These are phyloP conservation scores for Lactarius evosmus DNA, from an alignment of 768 basidiomycete genomes.

Conservation along the genomic window DNA sequence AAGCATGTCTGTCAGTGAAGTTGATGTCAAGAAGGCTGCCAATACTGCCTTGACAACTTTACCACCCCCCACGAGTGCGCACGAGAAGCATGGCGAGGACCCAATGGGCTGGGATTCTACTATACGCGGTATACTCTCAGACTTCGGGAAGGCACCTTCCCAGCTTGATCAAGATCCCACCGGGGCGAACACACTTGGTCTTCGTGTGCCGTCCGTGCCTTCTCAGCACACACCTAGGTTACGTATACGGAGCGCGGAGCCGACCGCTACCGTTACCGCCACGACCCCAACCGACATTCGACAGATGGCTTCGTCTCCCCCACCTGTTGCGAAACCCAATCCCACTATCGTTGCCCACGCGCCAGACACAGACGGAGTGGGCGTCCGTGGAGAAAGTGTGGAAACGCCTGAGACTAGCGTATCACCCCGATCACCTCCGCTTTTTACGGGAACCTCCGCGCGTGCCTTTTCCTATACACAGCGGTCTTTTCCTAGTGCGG, in stretches of 20 bases:
- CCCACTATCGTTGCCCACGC: slow-evolving; percentile 24
- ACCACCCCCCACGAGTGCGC: slow-evolving; percentile 40
- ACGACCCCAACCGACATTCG: slow-evolving; percentile 1
- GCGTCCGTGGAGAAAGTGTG: background rate
- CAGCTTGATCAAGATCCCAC: slow-evolving; percentile 53
- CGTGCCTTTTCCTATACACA: slow-evolving; percentile 22
- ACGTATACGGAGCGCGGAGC: slow-evolving; percentile 32
- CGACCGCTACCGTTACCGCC: background rate
- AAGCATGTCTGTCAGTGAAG: slow-evolving; percentile 36
- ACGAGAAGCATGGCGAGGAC: slow-evolving; percentile 36
- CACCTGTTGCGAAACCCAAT: slow-evolving; percentile 10
- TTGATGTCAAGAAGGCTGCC: slow-evolving; percentile 40
- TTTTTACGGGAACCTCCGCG: slow-evolving; percentile 22
- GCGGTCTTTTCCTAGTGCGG: slow-evolving; percentile 26
- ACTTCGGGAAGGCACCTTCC: slow-evolving; percentile 70
- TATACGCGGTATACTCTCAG: slow-evolving; percentile 61
- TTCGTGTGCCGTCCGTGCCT: slow-evolving; percentile 63
- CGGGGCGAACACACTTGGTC: slow-evolving; percentile 50
- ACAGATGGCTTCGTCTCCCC: slow-evolving; percentile 16
- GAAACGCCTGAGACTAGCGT: slow-evolving; percentile 4
- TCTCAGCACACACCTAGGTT: slow-evolving; percentile 29
- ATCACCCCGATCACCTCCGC: slow-evolving; percentile 1
- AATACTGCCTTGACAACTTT: slow-evolving; percentile 38
- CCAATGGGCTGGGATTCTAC: slow-evolving; percentile 44
- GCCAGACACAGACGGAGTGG: slow-evolving; percentile 16